Percentiles rank a stretch among this genome's conserved stretches.
Evolutionary conservation across 1,284 basidiomycete species (phyloP).

Genomic region (Moesziomyces aphidis): DNA sequence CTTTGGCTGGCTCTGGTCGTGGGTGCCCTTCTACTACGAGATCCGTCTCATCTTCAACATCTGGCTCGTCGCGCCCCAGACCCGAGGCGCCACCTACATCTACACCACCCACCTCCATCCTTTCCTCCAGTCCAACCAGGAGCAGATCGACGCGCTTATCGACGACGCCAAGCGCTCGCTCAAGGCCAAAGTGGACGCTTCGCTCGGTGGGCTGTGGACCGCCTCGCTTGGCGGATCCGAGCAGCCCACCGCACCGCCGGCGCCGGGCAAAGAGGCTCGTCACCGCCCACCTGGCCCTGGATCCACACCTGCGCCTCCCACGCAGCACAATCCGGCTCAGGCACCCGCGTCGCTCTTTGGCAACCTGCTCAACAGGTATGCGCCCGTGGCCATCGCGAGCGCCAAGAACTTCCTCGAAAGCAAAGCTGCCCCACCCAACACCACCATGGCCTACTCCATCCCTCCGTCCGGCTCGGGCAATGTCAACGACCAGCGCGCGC

Average conservation of each 20-base stretch:
- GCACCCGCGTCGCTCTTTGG: conserved; percentile 28
- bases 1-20: conserved; percentile 60
- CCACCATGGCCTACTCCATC: conserved; percentile 18
- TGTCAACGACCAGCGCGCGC: not conserved
- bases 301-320: conserved; percentile 20
- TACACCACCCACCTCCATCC: conserved; percentile 82
- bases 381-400: conserved; percentile 33
- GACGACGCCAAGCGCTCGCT: conserved; percentile 66
- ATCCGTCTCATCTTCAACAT: conserved; percentile 57
- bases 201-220: conserved; percentile 23
- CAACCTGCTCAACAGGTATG: conserved; percentile 37
- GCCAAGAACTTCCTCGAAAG: conserved; percentile 28
- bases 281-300: conserved; percentile 18
- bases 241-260: not conserved
- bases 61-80: conserved; percentile 64
- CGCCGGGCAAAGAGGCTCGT: conserved; percentile 14
- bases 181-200: conserved; percentile 5
- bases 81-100: conserved; percentile 79
- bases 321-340: conserved; percentile 43
- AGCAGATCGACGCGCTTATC: conserved; percentile 81
- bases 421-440: conserved; percentile 23
- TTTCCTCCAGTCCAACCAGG: conserved; percentile 80
- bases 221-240: conserved; percentile 1
- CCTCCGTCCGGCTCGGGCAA: conserved; percentile 4
- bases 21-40: conserved; percentile 62